These are phyloP conservation scores for Pseudotulostoma volvatum DNA, from an alignment of 495 filamentous ascomycete species.

Conservation along the genomic window DNA sequence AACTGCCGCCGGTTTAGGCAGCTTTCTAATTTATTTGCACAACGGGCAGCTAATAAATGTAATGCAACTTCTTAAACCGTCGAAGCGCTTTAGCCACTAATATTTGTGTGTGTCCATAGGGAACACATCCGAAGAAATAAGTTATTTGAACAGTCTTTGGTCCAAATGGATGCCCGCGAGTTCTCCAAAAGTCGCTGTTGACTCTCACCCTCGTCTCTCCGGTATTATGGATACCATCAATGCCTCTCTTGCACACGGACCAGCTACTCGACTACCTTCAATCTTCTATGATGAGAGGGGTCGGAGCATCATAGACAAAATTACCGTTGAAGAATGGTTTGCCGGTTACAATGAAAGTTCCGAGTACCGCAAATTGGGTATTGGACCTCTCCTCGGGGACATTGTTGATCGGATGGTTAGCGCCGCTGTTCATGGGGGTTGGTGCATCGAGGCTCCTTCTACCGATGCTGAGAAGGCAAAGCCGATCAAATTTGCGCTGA, in stretches of 20 bases:
- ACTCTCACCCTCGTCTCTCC: constrained; percentile 65
- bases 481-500: constrained; percentile 53
- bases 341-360: constrained; percentile 63
- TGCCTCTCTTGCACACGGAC: constrained; percentile 70
- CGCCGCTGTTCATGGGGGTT: constrained; percentile 42
- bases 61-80: constrained; percentile 1
- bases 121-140: constrained; percentile 73
- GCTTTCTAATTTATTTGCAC: constrained; percentile 63
- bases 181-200: constrained; percentile 54
- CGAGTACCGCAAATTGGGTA: constrained; percentile 77
- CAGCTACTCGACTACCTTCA: constrained; percentile 53
- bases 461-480: constrained; percentile 26
- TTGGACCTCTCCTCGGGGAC: constrained; percentile 72
- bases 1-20: constrained; percentile 75
- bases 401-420: constrained; percentile 71
- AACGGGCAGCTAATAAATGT: constrained; percentile 63
- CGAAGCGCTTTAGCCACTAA: background rate
- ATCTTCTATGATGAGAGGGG: constrained; percentile 78
- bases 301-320: constrained; percentile 52
- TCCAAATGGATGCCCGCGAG: constrained; percentile 73
- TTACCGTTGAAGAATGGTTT: constrained; percentile 88
- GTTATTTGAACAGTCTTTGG: constrained; percentile 56
- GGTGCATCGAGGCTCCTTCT: constrained; percentile 37
- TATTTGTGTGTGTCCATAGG: constrained; percentile 12
- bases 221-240: constrained; percentile 94